A percentile compares a stretch with the other conserved stretches of the same genome.
These are phyloP conservation scores for Apiotrichum montevideense DNA, from an alignment of 1,284 basidiomycete species.

Conservation along the genomic window DNA sequence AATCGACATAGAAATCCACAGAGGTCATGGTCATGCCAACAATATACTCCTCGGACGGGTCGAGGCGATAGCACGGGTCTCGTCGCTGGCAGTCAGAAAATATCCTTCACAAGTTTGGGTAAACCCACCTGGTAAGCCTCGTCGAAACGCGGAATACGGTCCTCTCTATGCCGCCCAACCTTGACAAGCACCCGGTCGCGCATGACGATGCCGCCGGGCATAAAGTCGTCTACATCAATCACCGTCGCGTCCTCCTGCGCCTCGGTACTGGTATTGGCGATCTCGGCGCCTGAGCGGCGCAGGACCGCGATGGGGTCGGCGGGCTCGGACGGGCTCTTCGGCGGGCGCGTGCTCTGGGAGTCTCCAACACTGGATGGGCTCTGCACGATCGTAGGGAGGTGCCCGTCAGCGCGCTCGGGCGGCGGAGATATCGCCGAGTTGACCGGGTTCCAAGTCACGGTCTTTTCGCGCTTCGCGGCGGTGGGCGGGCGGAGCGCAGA, in stretches of 20 bases:
- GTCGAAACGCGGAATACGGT: constrained; percentile 27
- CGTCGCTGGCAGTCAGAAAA: constrained; percentile 22
- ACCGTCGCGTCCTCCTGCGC: constrained; percentile 27
- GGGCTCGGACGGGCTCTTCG: constrained; percentile 11
- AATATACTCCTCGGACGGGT: constrained; percentile 41
- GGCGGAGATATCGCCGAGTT: background rate
- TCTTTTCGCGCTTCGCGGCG: background rate
- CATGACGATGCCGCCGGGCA: constrained; percentile 33
- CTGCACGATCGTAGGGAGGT: constrained; percentile 22
- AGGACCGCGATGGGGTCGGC: constrained; percentile 37
- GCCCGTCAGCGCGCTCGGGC: background rate
- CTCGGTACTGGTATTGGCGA: constrained; percentile 36
- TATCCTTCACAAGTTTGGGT: no score
- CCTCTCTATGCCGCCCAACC: constrained; percentile 38
- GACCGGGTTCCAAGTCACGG: background rate
- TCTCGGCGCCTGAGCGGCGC: constrained; percentile 30
- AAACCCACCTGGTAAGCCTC: constrained; percentile 31
- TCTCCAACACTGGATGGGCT: background rate
- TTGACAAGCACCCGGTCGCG: constrained; percentile 43
- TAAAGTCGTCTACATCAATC: constrained; percentile 15
- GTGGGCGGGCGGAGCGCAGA: background rate
- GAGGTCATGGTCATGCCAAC: constrained; percentile 36
- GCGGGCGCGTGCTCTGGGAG: no score
- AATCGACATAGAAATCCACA: constrained; percentile 44
- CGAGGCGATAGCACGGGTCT: constrained; percentile 35